Conservation (phyloP, 305 asterid genomes). For the Plantago lanceolata region DNA sequence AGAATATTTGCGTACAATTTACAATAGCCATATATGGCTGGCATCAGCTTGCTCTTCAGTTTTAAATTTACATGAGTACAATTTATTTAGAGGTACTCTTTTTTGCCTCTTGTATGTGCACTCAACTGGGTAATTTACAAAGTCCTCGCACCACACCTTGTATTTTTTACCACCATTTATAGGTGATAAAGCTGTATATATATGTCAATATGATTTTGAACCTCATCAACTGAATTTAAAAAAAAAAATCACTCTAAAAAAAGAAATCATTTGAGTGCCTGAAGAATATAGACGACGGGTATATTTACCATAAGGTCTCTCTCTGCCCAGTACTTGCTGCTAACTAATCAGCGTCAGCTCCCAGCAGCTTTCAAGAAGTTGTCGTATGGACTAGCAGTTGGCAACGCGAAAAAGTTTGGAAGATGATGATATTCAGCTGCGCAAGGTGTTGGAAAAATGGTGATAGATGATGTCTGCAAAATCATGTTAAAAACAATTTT, state of each 20-base stretch:
- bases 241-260: constrained; percentile 6
- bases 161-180: background rate
- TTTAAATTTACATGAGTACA: constrained; percentile 13
- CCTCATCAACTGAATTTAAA: constrained; percentile 10
- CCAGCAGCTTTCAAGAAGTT: constrained; percentile 82
- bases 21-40: background rate
- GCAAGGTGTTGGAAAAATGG: constrained; percentile 31
- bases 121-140: constrained; percentile 13
- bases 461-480: constrained; percentile 30
- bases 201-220: constrained; percentile 8
- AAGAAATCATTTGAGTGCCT: constrained; percentile 21
- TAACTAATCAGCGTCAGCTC: constrained; percentile 29
- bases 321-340: background rate
- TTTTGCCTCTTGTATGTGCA: constrained; percentile 8
- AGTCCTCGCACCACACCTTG: constrained; percentile 23
- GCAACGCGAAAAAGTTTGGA: constrained; percentile 41
- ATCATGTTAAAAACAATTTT: constrained; percentile 1
- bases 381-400: constrained; percentile 70
- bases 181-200: constrained; percentile 16
- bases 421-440: constrained; percentile 35
- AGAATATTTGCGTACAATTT: background rate
- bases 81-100: constrained; percentile 7
- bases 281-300: constrained; percentile 19
- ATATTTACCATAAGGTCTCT: constrained; percentile 17
- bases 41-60: background rate